Evolutionary conservation across 202 grass and related monocot genomes (phyloP).

Genomic region (Hordeum pubiflorum): DNA sequence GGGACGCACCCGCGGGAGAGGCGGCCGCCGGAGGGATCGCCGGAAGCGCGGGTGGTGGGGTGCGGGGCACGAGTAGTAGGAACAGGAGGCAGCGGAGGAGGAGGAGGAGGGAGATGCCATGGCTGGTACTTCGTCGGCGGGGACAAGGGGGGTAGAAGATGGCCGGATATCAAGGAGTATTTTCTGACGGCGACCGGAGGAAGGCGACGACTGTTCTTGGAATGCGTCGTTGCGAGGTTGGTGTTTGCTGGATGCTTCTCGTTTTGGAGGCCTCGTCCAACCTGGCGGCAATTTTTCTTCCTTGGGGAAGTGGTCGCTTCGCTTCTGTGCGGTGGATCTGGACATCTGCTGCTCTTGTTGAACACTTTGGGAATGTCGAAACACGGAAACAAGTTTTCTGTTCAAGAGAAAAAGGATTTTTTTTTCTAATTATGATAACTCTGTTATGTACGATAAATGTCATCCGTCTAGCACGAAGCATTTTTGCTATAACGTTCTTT

Average conservation of each 20-base stretch:
- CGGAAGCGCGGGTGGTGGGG: constrained; percentile 17
- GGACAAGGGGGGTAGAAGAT: background rate
- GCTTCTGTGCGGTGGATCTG: too few relatives aligned
- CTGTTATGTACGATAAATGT: too few relatives aligned
- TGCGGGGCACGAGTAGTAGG: background rate
- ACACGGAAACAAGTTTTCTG: too few relatives aligned
- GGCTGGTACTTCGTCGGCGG: background rate
- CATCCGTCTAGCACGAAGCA: too few relatives aligned
- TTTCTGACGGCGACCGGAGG: constrained; percentile 13
- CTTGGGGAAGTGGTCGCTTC: too few relatives aligned
- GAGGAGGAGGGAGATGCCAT: constrained; percentile 11
- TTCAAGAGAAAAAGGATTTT: too few relatives aligned
- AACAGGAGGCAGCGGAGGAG: background rate
- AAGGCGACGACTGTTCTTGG: background rate
- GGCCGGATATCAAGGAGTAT: constrained; percentile 12
- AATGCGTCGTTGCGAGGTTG: background rate
- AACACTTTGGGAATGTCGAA: too few relatives aligned
- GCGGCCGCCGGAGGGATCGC: constrained; percentile 10
- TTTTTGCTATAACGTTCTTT: too few relatives aligned
- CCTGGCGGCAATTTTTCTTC: background rate
- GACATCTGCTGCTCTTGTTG: too few relatives aligned
- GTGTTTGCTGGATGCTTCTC: background rate
- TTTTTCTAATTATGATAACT: too few relatives aligned
- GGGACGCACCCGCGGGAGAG: background rate
- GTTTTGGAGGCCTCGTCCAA: background rate